phyloP scores from a whole-genome alignment of 768 basidiomycete species.

The Sporobolomyces roseus region DNA sequence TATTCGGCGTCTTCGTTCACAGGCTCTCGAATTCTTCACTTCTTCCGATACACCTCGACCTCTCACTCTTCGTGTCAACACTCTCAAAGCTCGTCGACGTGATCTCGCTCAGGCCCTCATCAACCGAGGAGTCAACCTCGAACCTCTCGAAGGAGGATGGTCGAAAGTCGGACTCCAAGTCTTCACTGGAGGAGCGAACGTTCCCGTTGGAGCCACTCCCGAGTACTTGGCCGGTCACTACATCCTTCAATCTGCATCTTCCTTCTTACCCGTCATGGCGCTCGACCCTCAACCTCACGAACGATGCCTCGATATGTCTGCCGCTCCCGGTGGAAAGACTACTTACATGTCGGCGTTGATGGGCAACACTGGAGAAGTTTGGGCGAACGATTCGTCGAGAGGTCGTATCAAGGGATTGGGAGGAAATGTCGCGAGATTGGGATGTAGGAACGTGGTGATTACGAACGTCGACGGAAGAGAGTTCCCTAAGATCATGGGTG shows the following conservation, averaged over 20 bases:
- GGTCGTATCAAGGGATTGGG: constrained; percentile 90
- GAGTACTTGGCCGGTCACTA: constrained; percentile 99
- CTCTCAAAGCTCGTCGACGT: constrained; percentile 82
- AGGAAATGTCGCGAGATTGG: constrained; percentile 91
- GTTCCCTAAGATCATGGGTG: constrained; percentile 98
- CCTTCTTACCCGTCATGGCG: constrained; percentile 97
- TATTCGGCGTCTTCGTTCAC: background rate
- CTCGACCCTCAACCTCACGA: constrained; percentile 88
- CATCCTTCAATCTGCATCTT: constrained; percentile 98
- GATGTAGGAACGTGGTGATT: constrained; percentile 95
- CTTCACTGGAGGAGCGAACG: constrained; percentile 63
- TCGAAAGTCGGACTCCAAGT: constrained; percentile 98
- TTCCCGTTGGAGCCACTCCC: constrained; percentile 96
- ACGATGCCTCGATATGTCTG: constrained; percentile 95
- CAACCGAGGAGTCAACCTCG: constrained; percentile 92
- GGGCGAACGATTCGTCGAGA: constrained; percentile 96
- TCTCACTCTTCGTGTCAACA: constrained; percentile 97
- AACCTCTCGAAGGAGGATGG: constrained; percentile 94
- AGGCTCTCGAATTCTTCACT: constrained; percentile 98
- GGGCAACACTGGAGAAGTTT: constrained; percentile 95
- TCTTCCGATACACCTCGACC: constrained; percentile 93
- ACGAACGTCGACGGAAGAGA: constrained; percentile 96
- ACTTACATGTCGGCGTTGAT: constrained; percentile 95
- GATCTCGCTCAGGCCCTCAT: constrained; percentile 91
- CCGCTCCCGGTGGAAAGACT: constrained; percentile 95